Conservation (phyloP, 768 basidiomycete genomes). For the Hydnum rufescens region DNA sequence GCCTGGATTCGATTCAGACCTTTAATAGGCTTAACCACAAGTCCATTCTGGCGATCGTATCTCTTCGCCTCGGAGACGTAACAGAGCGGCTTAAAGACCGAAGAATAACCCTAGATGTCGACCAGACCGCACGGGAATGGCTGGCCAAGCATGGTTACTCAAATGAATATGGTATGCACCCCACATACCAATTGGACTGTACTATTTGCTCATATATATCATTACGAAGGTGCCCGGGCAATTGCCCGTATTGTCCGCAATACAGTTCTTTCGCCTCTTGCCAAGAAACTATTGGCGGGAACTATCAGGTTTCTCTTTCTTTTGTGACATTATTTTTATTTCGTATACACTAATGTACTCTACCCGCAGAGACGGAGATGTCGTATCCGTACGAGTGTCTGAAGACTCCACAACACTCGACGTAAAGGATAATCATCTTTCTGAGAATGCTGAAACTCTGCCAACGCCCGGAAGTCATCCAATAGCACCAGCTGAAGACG, state of each 20-base stretch:
- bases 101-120: slow-evolving; percentile 53
- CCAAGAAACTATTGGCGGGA: slow-evolving; percentile 58
- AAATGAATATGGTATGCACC: slow-evolving; percentile 36
- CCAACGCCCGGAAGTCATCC: not conserved
- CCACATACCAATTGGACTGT: not conserved
- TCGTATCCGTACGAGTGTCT: slow-evolving; percentile 33
- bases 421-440: slow-evolving; percentile 43
- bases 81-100: slow-evolving; percentile 40
- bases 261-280: slow-evolving; percentile 64
- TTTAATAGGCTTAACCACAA: slow-evolving; percentile 73
- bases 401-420: slow-evolving; percentile 25
- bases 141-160: slow-evolving; percentile 65
- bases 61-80: slow-evolving; percentile 56
- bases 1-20: slow-evolving; percentile 59
- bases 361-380: slow-evolving; percentile 46
- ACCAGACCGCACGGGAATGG: slow-evolving; percentile 40
- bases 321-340: slow-evolving; percentile 9
- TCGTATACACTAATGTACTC: not conserved
- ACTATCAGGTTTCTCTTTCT: slow-evolving; percentile 37
- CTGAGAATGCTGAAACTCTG: slow-evolving; percentile 19
- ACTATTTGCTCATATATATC: not conserved
- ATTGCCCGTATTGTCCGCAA: slow-evolving; percentile 74
- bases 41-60: slow-evolving; percentile 63
- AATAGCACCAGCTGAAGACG: not conserved
- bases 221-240: slow-evolving; percentile 38